Base-by-base conservation (phyloP, 2,329 filamentous ascomycete species). In the Colletotrichum cereale region DNA sequence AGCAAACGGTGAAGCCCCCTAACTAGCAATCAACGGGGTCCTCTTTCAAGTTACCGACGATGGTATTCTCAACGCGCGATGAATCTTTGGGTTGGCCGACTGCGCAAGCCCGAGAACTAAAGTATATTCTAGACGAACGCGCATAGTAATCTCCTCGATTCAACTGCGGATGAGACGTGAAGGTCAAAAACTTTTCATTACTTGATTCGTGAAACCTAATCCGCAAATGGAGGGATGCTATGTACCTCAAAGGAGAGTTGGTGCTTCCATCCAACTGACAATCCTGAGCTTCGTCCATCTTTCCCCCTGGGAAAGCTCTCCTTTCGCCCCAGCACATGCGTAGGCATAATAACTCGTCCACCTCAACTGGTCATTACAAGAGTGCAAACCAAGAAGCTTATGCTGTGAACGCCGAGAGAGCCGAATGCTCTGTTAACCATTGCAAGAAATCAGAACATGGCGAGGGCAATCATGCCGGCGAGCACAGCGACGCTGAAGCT, bases 401-500 rank as follows among this genome's bases (percentile, higher is more conserved):
- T n/a, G 24, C 21, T 36, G 8, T 14, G 10, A 16, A 16, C 47
- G 55, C 50, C 26, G 42, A 62, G 34, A 62, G 34, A 56, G 40
- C 10, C 29, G n/a, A n/a, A 50, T 29, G 21, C 18, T 31, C 36
- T 16, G 21, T 8, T 21, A 40, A 26, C 29, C 12, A 10, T 34
- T n/a, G 11, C 18, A 48, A n/a, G 10, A 14, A 36, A 31, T 71
- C 64, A 74, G 16, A 74, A 61, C 47, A 74, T 55, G 11, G 73
- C 73, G 16, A 74, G 42, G n/a, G 56, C 71, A 44, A 73, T 21
- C 57, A 71, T 65, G 36, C 63, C 60, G 16, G 62, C 68, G 7
- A 74, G 62, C 26, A 72, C 38, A 24, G 53, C 58, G 26, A 71
- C 31, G 60, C 65, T 72, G 50, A 74, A 70, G 26, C 62, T 58